phyloP scores from a whole-genome alignment of 768 basidiomycete genomes.

The Trametes elegans region DNA sequence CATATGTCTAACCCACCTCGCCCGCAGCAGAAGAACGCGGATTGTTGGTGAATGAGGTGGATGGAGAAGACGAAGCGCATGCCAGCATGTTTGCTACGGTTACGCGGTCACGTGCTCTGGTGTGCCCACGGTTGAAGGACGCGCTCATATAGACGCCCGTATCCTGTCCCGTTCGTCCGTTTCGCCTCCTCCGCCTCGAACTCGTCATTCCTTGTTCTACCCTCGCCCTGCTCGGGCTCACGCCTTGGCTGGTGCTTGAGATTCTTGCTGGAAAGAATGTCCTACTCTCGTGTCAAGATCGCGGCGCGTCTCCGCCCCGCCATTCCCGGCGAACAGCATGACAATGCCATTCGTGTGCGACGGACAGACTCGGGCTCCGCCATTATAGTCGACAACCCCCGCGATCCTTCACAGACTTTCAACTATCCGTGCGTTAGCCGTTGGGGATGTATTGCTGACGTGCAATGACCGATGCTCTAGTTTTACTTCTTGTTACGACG shows the following conservation, averaged over 20 bases:
- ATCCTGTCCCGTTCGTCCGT: neutral
- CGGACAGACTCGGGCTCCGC: conserved; percentile 40
- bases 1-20: no score
- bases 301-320: conserved; percentile 68
- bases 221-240: neutral
- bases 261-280: neutral
- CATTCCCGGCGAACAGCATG: conserved; percentile 59
- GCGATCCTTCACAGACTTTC: conserved; percentile 67
- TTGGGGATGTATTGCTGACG: neutral
- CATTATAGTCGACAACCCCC: conserved; percentile 68
- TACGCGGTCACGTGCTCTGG: neutral
- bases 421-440: conserved; percentile 61
- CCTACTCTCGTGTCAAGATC: conserved; percentile 56
- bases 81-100: no score
- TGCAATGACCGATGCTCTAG: conserved; percentile 33
- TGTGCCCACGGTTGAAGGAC: neutral
- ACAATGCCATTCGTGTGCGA: conserved; percentile 55
- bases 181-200: neutral
- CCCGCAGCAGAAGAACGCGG: no score
- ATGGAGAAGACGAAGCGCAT: no score
- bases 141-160: neutral
- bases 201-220: neutral
- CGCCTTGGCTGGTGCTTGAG: no score
- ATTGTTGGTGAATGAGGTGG: no score
- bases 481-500: conserved; percentile 78